Evolutionary conservation across 768 basidiomycete genomes (phyloP), one percentile per base, ranked within the genome.

Genomic region (Rhodosporidiobolus odoratus): DNA sequence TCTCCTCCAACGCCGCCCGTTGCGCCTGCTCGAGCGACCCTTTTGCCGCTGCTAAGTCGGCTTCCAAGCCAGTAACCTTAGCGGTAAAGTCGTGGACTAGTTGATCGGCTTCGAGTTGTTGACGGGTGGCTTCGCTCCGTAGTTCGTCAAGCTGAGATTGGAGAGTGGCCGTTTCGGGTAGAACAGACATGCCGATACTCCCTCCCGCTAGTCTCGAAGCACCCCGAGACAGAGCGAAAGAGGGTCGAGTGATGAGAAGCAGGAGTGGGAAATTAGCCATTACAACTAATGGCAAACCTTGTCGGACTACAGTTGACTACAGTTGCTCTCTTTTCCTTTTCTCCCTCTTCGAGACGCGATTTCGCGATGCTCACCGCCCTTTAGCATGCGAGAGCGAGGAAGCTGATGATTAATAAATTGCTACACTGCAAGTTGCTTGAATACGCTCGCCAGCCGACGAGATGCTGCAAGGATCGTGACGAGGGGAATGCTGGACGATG

Each of bases 31-130:
- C 34, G 2, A 21, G 4, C n/a, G 21, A 37, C 17, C 19, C 37
- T 17, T 17, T 47, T 0, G 62, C 43, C 2, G 16, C 9, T 12
- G 50, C 59, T 25, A 65, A 53, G 21, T 43, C 34, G 13, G n/a
- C 23, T 16, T 53, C 47, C 32, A 62, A 38, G 16, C 38, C 41
- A 1, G 56, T 0, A 23, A 70, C 58, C 19, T 68, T 60, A 32
- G 48, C 21, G 15, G 65, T 35, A 35, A 68, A 48, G 48, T 74
- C 69, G 73, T 74, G 68, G n/a, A 74, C 65, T 6, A 66, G 40
- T 45, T 74, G 58, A 12, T 74, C 73, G 23, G 68, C 37, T n/a
- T 70, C 62, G 65, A 74, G 66, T 32, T 66, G 62, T 13, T 58
- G 47, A 27, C 61, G 68, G 13, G 65, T 66, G 17, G 68, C 41